Conservation (phyloP, 1,284 basidiomycete genomes). For the Pholiota adiposa region DNA sequence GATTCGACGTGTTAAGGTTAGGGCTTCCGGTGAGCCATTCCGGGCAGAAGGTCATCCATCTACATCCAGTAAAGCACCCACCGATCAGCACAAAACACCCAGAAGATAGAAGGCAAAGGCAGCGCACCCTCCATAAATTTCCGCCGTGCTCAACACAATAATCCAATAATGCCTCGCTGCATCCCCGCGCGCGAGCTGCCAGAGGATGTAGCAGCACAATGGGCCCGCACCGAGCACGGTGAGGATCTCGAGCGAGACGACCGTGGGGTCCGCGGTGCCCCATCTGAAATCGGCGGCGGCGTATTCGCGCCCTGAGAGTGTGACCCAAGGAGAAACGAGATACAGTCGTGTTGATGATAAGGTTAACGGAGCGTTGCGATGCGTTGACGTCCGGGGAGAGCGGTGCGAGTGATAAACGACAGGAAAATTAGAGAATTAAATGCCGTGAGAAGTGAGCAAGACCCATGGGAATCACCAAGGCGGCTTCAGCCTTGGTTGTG, state of each 20-base stretch:
- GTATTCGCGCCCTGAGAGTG: conserved; percentile 54
- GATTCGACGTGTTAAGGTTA: conserved; percentile 71
- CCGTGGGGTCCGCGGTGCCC: conserved; percentile 76
- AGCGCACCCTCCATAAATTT: conserved; percentile 75
- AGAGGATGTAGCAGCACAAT: conserved; percentile 70
- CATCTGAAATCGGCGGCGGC: conserved; percentile 80
- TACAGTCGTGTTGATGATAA: background rate
- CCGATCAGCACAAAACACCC: background rate
- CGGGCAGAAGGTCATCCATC: conserved; percentile 86
- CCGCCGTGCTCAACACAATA: conserved; percentile 72
- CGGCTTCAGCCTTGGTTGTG: background rate
- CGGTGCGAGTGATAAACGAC: background rate
- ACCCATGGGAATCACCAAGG: background rate
- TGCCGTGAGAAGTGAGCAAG: background rate
- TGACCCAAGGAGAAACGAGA: background rate
- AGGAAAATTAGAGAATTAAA: background rate
- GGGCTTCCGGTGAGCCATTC: conserved; percentile 83
- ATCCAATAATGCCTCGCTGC: conserved; percentile 81
- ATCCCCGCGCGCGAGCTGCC: conserved; percentile 64
- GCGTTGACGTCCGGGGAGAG: background rate
- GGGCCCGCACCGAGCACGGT: conserved; percentile 81
- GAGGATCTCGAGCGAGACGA: conserved; percentile 81
- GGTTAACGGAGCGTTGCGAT: background rate
- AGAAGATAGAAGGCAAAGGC: background rate
- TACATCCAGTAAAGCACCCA: conserved; percentile 28